Evolutionary conservation across 495 filamentous ascomycete species (phyloP).

Genomic region (Trichoderma virens): DNA sequence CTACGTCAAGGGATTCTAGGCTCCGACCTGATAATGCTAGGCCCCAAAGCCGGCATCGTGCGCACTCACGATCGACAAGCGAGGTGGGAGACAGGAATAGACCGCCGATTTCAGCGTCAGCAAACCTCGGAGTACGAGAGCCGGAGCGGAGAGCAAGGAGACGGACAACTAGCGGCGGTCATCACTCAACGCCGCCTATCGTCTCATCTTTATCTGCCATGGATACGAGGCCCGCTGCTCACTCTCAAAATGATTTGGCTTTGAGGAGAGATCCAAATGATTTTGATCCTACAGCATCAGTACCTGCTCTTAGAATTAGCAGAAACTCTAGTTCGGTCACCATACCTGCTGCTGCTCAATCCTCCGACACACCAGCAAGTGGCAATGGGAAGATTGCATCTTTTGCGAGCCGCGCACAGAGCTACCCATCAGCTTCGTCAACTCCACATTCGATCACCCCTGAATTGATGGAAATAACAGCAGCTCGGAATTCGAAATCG

Average conservation of each 20-base stretch:
- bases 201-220: slow-evolving; percentile 30
- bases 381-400: background rate
- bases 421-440: background rate
- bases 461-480: background rate
- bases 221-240: slow-evolving; percentile 36
- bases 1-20: background rate
- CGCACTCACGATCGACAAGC: slow-evolving; percentile 33
- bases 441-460: background rate
- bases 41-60: slow-evolving; percentile 32
- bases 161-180: slow-evolving; percentile 31
- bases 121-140: slow-evolving; percentile 38
- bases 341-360: background rate
- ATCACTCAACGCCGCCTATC: slow-evolving; percentile 30
- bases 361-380: background rate
- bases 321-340: slow-evolving; percentile 30
- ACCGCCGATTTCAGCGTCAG: slow-evolving; percentile 36
- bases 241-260: slow-evolving; percentile 56
- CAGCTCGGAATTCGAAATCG: background rate
- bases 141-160: slow-evolving; percentile 31
- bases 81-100: slow-evolving; percentile 26
- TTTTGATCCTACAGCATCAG: slow-evolving; percentile 21
- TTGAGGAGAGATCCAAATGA: slow-evolving; percentile 33
- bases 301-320: slow-evolving; percentile 32
- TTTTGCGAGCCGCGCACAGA: slow-evolving; percentile 7
- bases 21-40: slow-evolving; percentile 10